These are phyloP conservation scores for Amanita rimosa DNA, from an alignment of 768 basidiomycete genomes.

Conservation along the genomic window DNA sequence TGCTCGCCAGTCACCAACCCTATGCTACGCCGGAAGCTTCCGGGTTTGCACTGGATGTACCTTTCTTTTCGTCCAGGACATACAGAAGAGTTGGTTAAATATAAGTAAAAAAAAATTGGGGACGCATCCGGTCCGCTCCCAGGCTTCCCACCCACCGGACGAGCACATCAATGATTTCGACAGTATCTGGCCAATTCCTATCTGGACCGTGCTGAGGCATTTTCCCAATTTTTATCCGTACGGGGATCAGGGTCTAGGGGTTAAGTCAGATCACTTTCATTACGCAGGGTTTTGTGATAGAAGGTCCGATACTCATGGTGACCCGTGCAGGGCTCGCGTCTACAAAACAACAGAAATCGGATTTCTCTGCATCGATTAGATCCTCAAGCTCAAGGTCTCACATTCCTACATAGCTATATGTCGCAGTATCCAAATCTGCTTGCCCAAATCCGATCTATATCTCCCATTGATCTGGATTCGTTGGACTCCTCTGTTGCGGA, in stretches of 20 bases:
- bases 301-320: no score
- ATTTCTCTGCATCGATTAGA: not conserved
- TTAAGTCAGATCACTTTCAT: no score
- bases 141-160: no score
- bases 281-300: no score
- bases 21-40: no score
- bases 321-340: not conserved
- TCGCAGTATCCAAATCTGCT: constrained; percentile 18
- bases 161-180: no score
- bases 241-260: no score
- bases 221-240: no score
- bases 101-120: not conserved
- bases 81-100: constrained; percentile 65
- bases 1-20: constrained; percentile 38
- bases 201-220: no score
- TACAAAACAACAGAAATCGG: not conserved
- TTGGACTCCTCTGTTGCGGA: constrained; percentile 32
- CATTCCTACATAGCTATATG: not conserved
- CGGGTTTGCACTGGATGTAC: constrained; percentile 43
- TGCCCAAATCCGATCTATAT: constrained; percentile 20
- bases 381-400: no score
- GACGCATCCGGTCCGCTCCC: no score
- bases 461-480: constrained; percentile 35
- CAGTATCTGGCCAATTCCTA: no score
- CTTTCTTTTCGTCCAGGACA: constrained; percentile 76